Percentiles rank a stretch among this genome's conserved stretches.
phyloP scores from a whole-genome alignment of 441 rosid species.

The Mallotus repandus region DNA sequence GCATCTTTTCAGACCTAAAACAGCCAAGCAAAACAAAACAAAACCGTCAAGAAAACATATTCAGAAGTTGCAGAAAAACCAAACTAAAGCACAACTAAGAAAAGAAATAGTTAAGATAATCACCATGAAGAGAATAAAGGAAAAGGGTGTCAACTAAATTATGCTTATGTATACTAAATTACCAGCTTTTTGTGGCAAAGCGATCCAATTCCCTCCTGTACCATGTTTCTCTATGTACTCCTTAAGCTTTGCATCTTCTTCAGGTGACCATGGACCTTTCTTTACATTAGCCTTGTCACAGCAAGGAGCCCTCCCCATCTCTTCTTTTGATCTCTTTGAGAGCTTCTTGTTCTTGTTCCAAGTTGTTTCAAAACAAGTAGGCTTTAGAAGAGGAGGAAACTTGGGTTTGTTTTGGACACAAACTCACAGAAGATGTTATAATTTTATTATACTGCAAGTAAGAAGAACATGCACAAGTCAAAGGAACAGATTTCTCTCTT shows the following conservation, averaged over 20 bases:
- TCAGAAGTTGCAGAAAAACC: neutral
- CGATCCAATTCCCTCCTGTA: constrained; percentile 77
- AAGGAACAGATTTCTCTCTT: constrained; percentile 25
- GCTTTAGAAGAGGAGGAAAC: neutral
- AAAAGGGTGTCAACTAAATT: neutral
- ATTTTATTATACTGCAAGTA: constrained; percentile 5
- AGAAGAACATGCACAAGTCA: constrained; percentile 39
- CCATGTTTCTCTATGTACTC: constrained; percentile 57
- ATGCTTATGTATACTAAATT: neutral
- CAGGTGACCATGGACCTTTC: constrained; percentile 91
- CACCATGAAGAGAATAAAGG: neutral
- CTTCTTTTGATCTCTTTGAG: constrained; percentile 4
- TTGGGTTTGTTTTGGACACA: neutral
- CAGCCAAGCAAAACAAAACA: constrained; percentile 12
- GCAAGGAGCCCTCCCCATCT: constrained; percentile 90
- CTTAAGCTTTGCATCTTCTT: constrained; percentile 78
- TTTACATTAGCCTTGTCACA: constrained; percentile 86
- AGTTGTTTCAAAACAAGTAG: neutral
- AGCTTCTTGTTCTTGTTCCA: neutral
- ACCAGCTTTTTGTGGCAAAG: constrained; percentile 89
- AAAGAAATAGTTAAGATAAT: neutral
- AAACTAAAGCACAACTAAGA: neutral
- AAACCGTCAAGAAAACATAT: neutral
- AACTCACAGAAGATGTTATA: neutral
- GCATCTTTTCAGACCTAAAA: constrained; percentile 74